Evolutionary conservation across 2,329 filamentous ascomycete genomes (phyloP).

Genomic region (Ploettnerulaceae sp.): DNA sequence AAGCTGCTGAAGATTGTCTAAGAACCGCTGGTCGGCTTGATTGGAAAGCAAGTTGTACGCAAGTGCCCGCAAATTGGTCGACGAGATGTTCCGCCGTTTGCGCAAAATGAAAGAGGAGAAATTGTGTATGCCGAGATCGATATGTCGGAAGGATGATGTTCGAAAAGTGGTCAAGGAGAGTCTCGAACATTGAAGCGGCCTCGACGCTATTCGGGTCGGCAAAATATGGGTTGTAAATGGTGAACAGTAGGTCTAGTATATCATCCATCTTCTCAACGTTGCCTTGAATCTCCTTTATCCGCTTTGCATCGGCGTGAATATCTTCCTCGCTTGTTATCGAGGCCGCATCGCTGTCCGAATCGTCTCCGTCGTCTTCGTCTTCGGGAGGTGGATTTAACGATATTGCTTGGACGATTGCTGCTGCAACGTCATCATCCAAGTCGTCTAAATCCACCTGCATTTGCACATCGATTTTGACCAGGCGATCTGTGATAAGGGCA

Average conservation of each 20-base stretch:
- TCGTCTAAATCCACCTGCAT: constrained; percentile 93
- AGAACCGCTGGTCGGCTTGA: constrained; percentile 59
- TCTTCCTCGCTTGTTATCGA: constrained; percentile 68
- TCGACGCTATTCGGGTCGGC: constrained; percentile 60
- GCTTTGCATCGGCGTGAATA: constrained; percentile 56
- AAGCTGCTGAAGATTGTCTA: constrained; percentile 82
- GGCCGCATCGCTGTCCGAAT: constrained; percentile 61
- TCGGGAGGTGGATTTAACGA: constrained; percentile 41
- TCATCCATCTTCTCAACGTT: constrained; percentile 89
- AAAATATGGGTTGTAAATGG: constrained; percentile 72
- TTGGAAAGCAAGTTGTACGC: constrained; percentile 67
- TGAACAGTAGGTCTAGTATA: constrained; percentile 83
- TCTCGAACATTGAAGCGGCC: constrained; percentile 69
- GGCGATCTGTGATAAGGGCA: constrained; percentile 74
- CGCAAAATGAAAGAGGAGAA: constrained; percentile 91
- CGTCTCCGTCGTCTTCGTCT: constrained; percentile 43
- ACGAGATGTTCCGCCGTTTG: constrained; percentile 75
- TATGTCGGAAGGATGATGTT: constrained; percentile 86
- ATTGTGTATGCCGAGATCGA: constrained; percentile 89
- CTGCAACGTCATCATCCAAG: constrained; percentile 80
- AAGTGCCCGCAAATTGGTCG: constrained; percentile 75
- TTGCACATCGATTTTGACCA: constrained; percentile 92
- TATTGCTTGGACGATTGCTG: constrained; percentile 60
- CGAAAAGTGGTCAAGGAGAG: constrained; percentile 79
- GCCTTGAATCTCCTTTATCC: constrained; percentile 68